Percentiles rank a stretch among this genome's conserved stretches.
phyloP scores from a whole-genome alignment of 2,329 filamentous ascomycete genomes.

The Trichoderma sp. region DNA sequence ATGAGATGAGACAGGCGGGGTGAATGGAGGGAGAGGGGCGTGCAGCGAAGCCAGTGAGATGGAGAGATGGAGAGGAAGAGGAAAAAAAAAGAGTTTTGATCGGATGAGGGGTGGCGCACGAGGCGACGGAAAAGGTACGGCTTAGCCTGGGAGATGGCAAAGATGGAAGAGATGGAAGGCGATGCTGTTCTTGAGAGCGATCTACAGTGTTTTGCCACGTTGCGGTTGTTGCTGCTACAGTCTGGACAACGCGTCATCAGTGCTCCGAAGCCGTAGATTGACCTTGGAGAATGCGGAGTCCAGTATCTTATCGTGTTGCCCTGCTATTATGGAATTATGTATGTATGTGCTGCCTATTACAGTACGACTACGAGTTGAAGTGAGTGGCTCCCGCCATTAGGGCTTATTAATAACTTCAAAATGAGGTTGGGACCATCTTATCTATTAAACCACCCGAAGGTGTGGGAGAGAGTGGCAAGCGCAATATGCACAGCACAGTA shows the following conservation, averaged over 20 bases:
- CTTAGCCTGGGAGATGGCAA: neutral
- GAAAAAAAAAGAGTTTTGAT: neutral
- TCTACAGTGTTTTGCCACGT: neutral
- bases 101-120: neutral
- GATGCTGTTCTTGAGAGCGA: neutral
- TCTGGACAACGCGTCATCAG: neutral
- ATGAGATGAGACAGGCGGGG: neutral
- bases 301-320: neutral
- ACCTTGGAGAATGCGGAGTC: neutral
- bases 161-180: neutral
- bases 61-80: neutral
- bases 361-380: too few species aligned
- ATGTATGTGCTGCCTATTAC: too few species aligned
- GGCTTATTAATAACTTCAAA: neutral
- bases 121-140: constrained; percentile 13
- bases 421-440: neutral
- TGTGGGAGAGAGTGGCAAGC: neutral
- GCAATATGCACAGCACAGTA: neutral
- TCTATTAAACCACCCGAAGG: too few species aligned
- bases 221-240: neutral
- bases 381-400: neutral
- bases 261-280: neutral
- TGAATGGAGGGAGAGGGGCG: constrained; percentile 13
- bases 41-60: neutral
- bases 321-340: neutral